Evolutionary conservation across 108 stramenopile species (phyloP).

Genomic region (Nannochloropsis salina): DNA sequence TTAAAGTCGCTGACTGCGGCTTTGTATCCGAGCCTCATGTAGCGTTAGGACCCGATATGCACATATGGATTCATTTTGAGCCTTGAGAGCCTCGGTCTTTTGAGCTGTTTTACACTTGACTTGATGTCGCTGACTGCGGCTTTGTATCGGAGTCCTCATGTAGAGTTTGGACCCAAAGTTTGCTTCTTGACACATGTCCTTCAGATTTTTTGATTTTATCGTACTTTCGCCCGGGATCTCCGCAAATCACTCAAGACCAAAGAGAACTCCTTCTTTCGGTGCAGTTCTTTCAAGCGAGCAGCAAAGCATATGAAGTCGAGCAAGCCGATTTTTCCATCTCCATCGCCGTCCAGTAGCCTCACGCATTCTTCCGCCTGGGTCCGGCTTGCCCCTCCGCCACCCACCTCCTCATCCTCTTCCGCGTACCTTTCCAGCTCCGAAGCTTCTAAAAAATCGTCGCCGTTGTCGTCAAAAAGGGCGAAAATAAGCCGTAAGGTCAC

Average conservation of each 20-base stretch:
- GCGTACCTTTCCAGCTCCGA: slow-evolving; percentile 11
- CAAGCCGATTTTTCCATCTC: slow-evolving; percentile 43
- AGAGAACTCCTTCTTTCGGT: background rate
- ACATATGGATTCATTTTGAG: too few relatives aligned
- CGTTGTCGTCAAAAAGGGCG: slow-evolving; percentile 40
- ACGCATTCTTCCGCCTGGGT: slow-evolving; percentile 2
- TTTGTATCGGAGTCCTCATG: too few relatives aligned
- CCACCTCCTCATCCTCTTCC: background rate
- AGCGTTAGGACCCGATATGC: too few relatives aligned
- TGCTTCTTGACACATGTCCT: too few relatives aligned
- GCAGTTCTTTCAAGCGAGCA: slow-evolving; percentile 39
- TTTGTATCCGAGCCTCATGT: too few relatives aligned
- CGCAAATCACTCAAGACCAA: slow-evolving; percentile 8
- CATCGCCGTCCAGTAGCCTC: slow-evolving; percentile 38
- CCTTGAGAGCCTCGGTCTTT: too few relatives aligned
- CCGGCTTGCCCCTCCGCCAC: background rate
- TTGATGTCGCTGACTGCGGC: too few relatives aligned
- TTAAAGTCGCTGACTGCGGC: too few relatives aligned
- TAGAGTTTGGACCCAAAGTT: too few relatives aligned
- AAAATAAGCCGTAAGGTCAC: slow-evolving; percentile 46
- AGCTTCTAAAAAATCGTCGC: slow-evolving; percentile 21
- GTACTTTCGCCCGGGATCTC: too few relatives aligned
- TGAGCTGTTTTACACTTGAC: too few relatives aligned
- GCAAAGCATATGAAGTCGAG: slow-evolving; percentile 52
- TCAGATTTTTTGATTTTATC: too few relatives aligned